Evolutionary conservation across 495 filamentous ascomycete genomes (phyloP), one percentile per base, ranked within the genome.

Genomic region (Xylaria acuta): DNA sequence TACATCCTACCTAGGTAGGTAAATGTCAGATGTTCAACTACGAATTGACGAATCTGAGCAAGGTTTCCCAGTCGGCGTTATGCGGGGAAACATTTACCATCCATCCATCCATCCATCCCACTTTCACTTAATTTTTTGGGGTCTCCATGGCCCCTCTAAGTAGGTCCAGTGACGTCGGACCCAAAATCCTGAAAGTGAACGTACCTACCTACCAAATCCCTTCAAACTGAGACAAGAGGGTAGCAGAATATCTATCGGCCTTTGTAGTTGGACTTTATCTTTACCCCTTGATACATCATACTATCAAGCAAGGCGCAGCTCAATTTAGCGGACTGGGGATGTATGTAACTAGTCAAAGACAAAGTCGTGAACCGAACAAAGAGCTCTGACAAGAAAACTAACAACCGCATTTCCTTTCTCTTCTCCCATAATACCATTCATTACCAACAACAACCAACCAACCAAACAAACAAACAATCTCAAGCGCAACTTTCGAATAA

Each of bases 101-200:
- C n/a, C n/a, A n/a, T 58, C 12, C 22, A 45, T 65, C 45, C 47
- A 34, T 60, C 14, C 30, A 53, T 67, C 47, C 65, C 65, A 56
- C 65, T 67, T 67, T 67, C 64, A 18, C 63, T 53, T 7, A 34
- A 38, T 27, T 51, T 66, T 53, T 18, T 38, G 1, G 16, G 6
- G n/a, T 18, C 34, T 18, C 30, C 27, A 22, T 40, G 40, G 32
- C 68, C 68, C 69, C 69, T 71, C 59, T 16, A 45, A 14, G 2
- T n/a, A n/a, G n/a, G 14, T 16, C 38, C 16, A 40, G 38, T 69
- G 70, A 62, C 67, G 56, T 71, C 70, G 64, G 63, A 74, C 38
- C 30, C 27, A 5, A 36, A 36, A 59, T 18, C 34, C 30, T 18
- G 34, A 27, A 36, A 59, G 8, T 60, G 18, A 47, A 47, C 20